Conservation (phyloP, 805 yeast genomes). For the Yamadazyma takamatsuzukensis region DNA sequence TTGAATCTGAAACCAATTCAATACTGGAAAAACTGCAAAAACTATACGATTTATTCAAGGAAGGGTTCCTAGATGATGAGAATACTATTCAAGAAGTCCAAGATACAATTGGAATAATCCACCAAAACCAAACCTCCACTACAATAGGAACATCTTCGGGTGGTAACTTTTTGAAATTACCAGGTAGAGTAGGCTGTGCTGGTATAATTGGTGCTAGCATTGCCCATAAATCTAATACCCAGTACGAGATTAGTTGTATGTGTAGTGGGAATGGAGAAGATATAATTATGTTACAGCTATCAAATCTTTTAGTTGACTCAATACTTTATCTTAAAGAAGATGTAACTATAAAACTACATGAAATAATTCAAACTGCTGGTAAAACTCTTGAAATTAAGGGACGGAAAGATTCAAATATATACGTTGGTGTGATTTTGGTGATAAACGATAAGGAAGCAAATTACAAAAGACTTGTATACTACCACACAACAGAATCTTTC, state of each 20-base stretch:
- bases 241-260: constrained; percentile 25
- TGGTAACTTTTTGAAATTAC: constrained; percentile 47
- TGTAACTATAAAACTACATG: too few species aligned
- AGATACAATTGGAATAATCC: constrained; percentile 47
- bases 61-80: constrained; percentile 9
- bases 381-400: background rate
- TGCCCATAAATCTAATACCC: constrained; percentile 19
- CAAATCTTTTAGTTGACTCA: constrained; percentile 21
- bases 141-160: constrained; percentile 47
- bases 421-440: constrained; percentile 30
- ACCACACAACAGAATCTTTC: constrained; percentile 38
- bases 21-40: constrained; percentile 5
- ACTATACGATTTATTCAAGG: constrained; percentile 7
- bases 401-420: constrained; percentile 11
- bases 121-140: constrained; percentile 11
- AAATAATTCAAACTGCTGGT: too few species aligned
- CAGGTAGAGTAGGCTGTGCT: constrained; percentile 54
- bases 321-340: too few species aligned
- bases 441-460: constrained; percentile 11
- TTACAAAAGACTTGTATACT: constrained; percentile 21
- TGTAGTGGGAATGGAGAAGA: constrained; percentile 61
- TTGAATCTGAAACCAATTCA: background rate
- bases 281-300: constrained; percentile 42
- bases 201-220: constrained; percentile 47
- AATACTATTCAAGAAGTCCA: constrained; percentile 13